Base-by-base conservation (phyloP, 768 basidiomycete species). In the Podaxis pistillaris region DNA sequence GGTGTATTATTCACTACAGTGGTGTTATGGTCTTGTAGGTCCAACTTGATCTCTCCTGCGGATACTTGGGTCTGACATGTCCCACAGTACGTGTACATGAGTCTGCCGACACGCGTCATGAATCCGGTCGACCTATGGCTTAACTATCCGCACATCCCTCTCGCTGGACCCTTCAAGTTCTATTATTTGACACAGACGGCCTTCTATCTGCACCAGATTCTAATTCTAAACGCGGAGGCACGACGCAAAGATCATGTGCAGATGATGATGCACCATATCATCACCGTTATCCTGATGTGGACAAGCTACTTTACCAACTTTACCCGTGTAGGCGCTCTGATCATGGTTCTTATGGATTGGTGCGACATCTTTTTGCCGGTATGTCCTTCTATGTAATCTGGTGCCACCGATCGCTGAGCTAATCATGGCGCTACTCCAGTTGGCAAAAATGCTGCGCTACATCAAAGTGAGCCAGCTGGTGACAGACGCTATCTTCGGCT, bases 181-280 rank as follows among this genome's bases (percentile, higher is more conserved):
- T 96, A 95, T 74, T 97, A 96, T 71, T 85, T 95, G 28, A 82
- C 81, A 22, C 92, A 95, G 74, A 84, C 84, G 30, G 91, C 92
- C 41, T 95, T 95, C 76, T 99, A 97, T 77, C 75, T 90, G 57
- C 95, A 98, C 72, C 94, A 96, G 74, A 81, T 97, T 11, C 79
- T 98, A 64, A 88, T 96, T 62, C 83, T 99, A 73, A 93, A 98
- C 74, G 89, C 95, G 28, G 97, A 99, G 74, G 94, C 88, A 41
- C 84, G 87, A 59, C 82, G 97, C 61, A 94, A 93, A 72, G 97
- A 99, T 74, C 94, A 98, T 74, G 79, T 80, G 68, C 96, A 98
- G 75, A 98, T 98, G 96, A 91, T 98, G 84, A 78, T 88, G 26
- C 97, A 99, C 78, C 97, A 99, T 72, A 71, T 96, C 68, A 90